Evolutionary conservation across 2,329 filamentous ascomycete species (phyloP).

Genomic region (Boeremia lycopersici): DNA sequence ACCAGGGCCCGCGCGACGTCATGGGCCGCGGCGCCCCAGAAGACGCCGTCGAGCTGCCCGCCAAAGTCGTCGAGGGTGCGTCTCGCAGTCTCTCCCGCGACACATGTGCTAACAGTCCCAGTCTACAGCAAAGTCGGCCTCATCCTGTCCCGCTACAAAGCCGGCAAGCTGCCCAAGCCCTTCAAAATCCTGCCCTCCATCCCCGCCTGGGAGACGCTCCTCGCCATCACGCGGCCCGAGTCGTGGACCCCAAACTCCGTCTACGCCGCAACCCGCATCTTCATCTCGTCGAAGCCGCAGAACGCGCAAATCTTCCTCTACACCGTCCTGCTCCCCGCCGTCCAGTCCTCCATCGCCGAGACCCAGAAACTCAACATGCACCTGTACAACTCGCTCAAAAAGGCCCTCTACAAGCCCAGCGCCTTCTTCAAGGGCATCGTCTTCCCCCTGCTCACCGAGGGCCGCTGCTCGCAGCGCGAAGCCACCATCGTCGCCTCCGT

Average conservation of each 20-base stretch:
- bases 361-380: constrained; percentile 95
- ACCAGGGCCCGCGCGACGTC: constrained; percentile 49
- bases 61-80: constrained; percentile 78
- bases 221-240: constrained; percentile 83
- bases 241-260: constrained; percentile 78
- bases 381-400: constrained; percentile 92
- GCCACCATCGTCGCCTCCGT: constrained; percentile 90
- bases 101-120: constrained; percentile 18
- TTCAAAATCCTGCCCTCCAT: constrained; percentile 96
- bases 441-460: constrained; percentile 83
- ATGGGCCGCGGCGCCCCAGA: constrained; percentile 66
- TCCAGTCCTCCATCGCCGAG: constrained; percentile 93
- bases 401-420: constrained; percentile 88
- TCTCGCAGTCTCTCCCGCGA: accelerated
- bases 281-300: constrained; percentile 80
- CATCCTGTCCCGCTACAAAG: constrained; percentile 90
- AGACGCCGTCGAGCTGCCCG: constrained; percentile 84
- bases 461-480: constrained; percentile 90
- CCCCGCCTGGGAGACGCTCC: constrained; percentile 88
- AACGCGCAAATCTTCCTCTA: constrained; percentile 86
- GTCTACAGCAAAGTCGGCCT: constrained; percentile 93
- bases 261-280: constrained; percentile 90
- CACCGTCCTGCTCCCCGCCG: constrained; percentile 83
- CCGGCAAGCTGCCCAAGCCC: constrained; percentile 93
- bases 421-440: constrained; percentile 97